phyloP scores from a whole-genome alignment of 2,329 filamentous ascomycete genomes.

The Diaporthe citrichinensis region DNA sequence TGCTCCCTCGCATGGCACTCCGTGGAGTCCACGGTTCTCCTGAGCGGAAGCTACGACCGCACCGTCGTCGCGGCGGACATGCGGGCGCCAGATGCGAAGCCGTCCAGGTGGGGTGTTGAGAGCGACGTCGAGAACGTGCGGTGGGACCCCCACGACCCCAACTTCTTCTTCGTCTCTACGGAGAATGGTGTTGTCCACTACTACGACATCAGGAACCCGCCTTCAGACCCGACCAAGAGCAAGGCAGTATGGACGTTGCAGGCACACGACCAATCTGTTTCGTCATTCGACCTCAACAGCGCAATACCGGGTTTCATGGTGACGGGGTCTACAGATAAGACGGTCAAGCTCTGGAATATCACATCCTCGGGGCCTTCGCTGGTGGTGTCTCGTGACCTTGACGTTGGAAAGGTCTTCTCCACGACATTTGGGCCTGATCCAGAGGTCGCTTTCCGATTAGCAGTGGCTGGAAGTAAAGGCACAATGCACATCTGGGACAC shows the following conservation, averaged over 20 bases:
- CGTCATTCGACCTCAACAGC: conserved; percentile 92
- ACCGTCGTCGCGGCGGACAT: conserved; percentile 97
- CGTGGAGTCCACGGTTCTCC: conserved; percentile 85
- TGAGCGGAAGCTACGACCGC: conserved; percentile 95
- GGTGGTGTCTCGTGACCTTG: conserved; percentile 91
- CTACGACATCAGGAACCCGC: conserved; percentile 86
- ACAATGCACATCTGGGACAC: conserved; percentile 97
- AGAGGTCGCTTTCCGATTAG: conserved; percentile 91
- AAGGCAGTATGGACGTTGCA: conserved; percentile 96
- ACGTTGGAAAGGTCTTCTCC: conserved; percentile 95
- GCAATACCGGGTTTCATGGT: conserved; percentile 92
- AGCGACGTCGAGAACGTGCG: conserved; percentile 93
- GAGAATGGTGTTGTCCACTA: conserved; percentile 94
- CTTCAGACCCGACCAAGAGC: conserved; percentile 78
- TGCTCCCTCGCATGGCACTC: conserved; percentile 96
- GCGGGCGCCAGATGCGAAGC: conserved; percentile 88
- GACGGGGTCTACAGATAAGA: conserved; percentile 94
- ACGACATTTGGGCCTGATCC: conserved; percentile 90
- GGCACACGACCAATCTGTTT: conserved; percentile 93
- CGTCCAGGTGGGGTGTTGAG: conserved; percentile 91
- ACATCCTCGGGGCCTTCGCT: conserved; percentile 84
- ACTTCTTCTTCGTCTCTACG: conserved; percentile 96
- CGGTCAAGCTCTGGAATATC: conserved; percentile 97
- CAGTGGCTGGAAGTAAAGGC: conserved; percentile 95
- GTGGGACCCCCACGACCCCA: conserved; percentile 94